Base-by-base conservation (phyloP, 176 grass and related monocot species). In the Aegilops bicornis region DNA sequence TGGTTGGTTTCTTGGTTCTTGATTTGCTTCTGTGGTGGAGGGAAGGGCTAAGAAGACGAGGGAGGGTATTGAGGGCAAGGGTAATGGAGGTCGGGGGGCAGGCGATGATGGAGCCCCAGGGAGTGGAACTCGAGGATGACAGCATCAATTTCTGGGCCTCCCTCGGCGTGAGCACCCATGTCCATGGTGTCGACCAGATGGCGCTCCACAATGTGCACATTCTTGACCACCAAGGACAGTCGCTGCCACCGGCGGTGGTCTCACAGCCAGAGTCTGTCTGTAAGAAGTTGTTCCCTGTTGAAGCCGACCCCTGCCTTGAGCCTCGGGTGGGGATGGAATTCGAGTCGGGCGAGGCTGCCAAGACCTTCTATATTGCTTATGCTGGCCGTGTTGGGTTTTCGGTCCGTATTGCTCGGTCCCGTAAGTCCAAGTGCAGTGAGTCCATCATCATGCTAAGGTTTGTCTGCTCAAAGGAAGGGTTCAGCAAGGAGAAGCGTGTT, bases 111-210 rank as follows among this genome's bases (percentile, higher is more conserved):
- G 97, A 96, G 35, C 16, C 84, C 61, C 93, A 92, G 39, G 92
- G 89, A 37, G 92, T 85, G 48, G 92, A 96, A 43, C 90, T 98
- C 35, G 97, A 99, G 86, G 97, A 99, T 17, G 97, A 99, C 60
- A 99, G 85, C 87, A 99, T 99, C 87, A 96, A 94, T 79, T 99
- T 99, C 86, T 99, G 94, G 94, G 90, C 92, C 4, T 93, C 92
- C 17, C 92, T 99, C 23, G 97, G 92, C 8, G 90, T 98, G 67
- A 93, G 91, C 84, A 86, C 95, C 68, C 88, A 93, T 83, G 93
- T 87, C 86, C 91, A 82, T 32, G 85, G 87, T 40, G 88, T 91
- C 5, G 97, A 99, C 84, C 91, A 95, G 77, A 85, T 92, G 79
- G 48, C 70, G 36, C 86, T 90, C 40, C 95, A 88, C 22, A 74